phyloP scores from a whole-genome alignment of 2,329 filamentous ascomycete species.

The Keithomyces neogunnii region DNA sequence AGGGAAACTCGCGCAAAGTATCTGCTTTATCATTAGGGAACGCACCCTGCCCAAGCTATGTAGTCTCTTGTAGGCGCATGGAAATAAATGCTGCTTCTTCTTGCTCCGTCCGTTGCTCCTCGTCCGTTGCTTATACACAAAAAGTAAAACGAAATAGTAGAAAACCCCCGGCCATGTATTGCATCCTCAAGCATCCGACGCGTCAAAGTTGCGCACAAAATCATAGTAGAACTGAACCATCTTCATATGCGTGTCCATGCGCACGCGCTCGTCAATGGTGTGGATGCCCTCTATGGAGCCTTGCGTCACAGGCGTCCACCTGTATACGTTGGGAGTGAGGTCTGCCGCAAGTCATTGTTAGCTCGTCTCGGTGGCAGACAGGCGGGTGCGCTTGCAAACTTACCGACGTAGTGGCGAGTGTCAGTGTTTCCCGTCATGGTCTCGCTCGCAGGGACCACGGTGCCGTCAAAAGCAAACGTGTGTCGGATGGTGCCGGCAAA shows the following conservation, averaged over 20 bases:
- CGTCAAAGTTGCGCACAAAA: slow-evolving; percentile 36
- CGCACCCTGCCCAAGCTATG: background rate
- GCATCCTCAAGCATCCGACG: slow-evolving; percentile 4
- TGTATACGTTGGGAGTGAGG: slow-evolving; percentile 26
- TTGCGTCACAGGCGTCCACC: slow-evolving; percentile 31
- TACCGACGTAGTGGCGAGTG: slow-evolving; percentile 31
- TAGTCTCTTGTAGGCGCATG: background rate
- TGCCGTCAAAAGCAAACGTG: slow-evolving; percentile 32
- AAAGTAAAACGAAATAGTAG: too few relatives aligned
- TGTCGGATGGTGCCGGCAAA: slow-evolving; percentile 43
- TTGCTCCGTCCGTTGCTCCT: background rate
- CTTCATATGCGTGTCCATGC: slow-evolving; percentile 29
- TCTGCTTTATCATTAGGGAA: slow-evolving; percentile 3
- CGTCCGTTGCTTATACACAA: too few relatives aligned
- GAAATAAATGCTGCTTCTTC: background rate
- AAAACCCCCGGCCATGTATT: too few relatives aligned
- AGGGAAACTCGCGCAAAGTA: slow-evolving; percentile 7
- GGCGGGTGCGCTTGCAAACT: slow-evolving; percentile 5
- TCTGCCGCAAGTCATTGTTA: slow-evolving; percentile 10
- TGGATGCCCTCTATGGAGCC: slow-evolving; percentile 25
- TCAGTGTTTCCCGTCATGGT: slow-evolving; percentile 37
- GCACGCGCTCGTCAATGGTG: slow-evolving; percentile 32
- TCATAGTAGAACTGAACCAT: slow-evolving; percentile 35
- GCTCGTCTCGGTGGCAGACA: background rate
- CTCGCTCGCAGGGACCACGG: slow-evolving; percentile 43